Percentiles rank a stretch among this genome's conserved stretches.
These are phyloP conservation scores for Naegleria gruberi DNA, from an alignment of 208 protist species.

Conservation along the genomic window DNA sequence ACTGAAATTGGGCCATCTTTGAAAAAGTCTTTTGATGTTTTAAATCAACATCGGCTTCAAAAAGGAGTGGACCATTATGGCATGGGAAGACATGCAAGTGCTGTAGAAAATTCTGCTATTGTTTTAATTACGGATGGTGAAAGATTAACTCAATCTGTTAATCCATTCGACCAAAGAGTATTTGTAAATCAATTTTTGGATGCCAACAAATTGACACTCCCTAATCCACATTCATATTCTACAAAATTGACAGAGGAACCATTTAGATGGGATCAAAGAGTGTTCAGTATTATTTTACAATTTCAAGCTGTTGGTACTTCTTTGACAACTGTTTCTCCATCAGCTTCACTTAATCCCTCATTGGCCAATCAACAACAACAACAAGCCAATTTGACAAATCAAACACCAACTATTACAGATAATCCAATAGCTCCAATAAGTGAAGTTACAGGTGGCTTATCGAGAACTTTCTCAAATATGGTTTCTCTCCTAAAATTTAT, in stretches of 20 bases:
- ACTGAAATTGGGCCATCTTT: not conserved
- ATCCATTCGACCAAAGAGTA: not conserved
- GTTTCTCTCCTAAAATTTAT: not conserved
- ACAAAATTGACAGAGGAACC: conserved; percentile 8
- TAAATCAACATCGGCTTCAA: conserved; percentile 4
- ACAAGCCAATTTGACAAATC: not conserved
- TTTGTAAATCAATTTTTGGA: not conserved
- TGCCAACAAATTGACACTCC: not conserved
- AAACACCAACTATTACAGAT: not conserved
- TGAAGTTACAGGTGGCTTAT: conserved; percentile 7
- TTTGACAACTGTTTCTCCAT: not conserved
- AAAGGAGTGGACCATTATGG: not conserved
- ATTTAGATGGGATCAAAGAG: conserved; percentile 22
- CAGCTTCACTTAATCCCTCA: not conserved
- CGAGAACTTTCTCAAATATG: not conserved
- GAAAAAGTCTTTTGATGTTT: not conserved
- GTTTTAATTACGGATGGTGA: conserved; percentile 6
- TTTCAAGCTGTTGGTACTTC: not conserved
- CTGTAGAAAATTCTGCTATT: not conserved
- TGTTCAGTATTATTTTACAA: not conserved
- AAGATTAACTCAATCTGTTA: not conserved
- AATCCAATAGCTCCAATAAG: not conserved
- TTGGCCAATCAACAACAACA: not conserved
- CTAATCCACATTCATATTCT: not conserved
- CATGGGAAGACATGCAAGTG: not conserved